Base-by-base conservation (phyloP, 331 rosid genomes). In the Rosa hybrid region DNA sequence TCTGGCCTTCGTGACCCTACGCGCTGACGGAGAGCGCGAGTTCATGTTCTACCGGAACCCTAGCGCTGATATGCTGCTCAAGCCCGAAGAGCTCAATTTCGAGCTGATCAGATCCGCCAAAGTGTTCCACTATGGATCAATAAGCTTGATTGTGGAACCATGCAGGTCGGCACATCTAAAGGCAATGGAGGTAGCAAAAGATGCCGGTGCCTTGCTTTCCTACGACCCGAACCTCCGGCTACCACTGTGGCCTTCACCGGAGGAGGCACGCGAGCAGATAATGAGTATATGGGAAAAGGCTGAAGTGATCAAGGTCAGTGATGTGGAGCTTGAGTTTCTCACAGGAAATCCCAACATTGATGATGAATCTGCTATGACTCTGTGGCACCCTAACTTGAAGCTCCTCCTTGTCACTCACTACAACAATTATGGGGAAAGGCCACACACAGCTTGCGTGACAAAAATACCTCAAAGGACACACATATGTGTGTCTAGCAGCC, bases 131-230 rank as follows among this genome's bases (percentile, higher is more conserved):
- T 92, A 92, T 34, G 98, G 98, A 74, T 95, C 97, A 0, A 92
- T 95, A 73, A 92, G 98, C 83, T 88, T 95, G 97, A 95, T 95
- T 42, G 98, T 92, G 86, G 98, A 95, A 90, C 98, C 98, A 63
- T 95, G 98, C 87, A 89, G 98, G 84, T 91, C 97, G 7, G 98
- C 98, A 10, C 98, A 95, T 86, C 39, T 95, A 34, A 92, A 87
- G 85, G 98, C 98, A 16, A 89, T 95, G 94, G 86, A 95, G 76
- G 92, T 82, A 48, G 98, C 98, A 0, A 95, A 85, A 80, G 97
- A 95, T 8, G 98, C 97, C 4, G 98, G 98, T 69, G 90, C 90
- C 20, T 74, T 92, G 2, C 97, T 95, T 41, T 95, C 98, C 5
- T 95, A 92, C 50, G 98, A 95, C 25, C 98, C 98, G 0, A 95